Base-by-base conservation (phyloP, 2,329 filamentous ascomycete genomes). In the Nemania sp. region DNA sequence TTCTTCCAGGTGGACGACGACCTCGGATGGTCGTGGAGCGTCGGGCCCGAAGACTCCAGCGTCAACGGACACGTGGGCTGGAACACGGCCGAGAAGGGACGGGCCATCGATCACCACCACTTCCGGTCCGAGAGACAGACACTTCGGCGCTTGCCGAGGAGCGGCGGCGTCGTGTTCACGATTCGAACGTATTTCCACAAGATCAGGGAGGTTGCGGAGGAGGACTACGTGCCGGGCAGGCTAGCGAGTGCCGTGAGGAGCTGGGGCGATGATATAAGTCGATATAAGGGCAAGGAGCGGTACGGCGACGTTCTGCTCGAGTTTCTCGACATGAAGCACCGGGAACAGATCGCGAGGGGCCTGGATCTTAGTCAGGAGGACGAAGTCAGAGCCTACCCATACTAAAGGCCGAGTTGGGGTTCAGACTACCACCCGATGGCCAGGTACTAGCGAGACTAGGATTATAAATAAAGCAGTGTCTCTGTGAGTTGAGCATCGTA, bases 1-100 rank as follows among this genome's bases (percentile, higher is more conserved):
- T 96, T 96, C 78, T 83, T 96, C 64, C 91, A 96, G 76, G 90
- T 95, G 1, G 91, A 96, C 70, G 90, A 92, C 58, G 76, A 82
- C 5, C 79, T 96, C 1, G 80, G 89, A 0, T 96, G 91, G 91
- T 90, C 87, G 60, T 77, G 81, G 69, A 90, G 86, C 68, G 93
- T 96, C 66, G 91, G 91, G 0, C 68, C 77, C 15, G 92, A 96
- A 74, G 90, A 96, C 71, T 75, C 54, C 11, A 35, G 77, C 1
- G 76, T 78, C 0, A 79, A 56, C 29, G 57, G 58, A 42, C 58
- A 79, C 0, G 83, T 87, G 1, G 87, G 87, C 43, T 96, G 91
- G 91, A 85, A 83, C 70, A 90, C 88, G 3, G 90, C 90, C 1
- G 84, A 90, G 74, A 91, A 91, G 76, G 82, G 92, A 69, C 85